These are phyloP conservation scores for Lactarius pseudohatsudake DNA, from an alignment of 768 basidiomycete species.

Conservation along the genomic window DNA sequence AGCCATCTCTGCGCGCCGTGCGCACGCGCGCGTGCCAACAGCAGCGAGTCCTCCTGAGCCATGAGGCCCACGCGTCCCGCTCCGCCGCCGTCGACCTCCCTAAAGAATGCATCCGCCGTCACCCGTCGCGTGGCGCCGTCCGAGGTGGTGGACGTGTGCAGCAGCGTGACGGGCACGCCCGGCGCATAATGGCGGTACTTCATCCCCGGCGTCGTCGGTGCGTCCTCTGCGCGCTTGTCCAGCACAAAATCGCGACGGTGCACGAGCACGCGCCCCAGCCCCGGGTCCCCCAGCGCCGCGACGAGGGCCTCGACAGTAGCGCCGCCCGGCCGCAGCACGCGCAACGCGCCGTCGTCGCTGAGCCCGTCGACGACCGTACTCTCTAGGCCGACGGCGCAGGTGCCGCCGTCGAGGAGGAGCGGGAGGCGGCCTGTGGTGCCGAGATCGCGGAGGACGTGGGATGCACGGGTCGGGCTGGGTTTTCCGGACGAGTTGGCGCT, in stretches of 20 bases:
- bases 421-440: slow-evolving; percentile 56
- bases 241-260: slow-evolving; percentile 70
- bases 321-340: slow-evolving; percentile 89
- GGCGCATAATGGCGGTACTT: slow-evolving; percentile 99
- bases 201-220: slow-evolving; percentile 97
- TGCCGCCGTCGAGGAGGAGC: slow-evolving; percentile 89
- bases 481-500: slow-evolving; percentile 94
- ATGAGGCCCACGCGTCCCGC: slow-evolving; percentile 58
- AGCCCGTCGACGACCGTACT: slow-evolving; percentile 94
- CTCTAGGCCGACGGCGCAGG: slow-evolving; percentile 88
- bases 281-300: slow-evolving; percentile 46
- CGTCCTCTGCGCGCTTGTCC: slow-evolving; percentile 65
- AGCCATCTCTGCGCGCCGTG: slow-evolving; percentile 49
- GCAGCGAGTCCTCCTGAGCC: slow-evolving; percentile 55
- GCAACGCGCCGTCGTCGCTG: slow-evolving; percentile 67
- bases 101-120: slow-evolving; percentile 41
- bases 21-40: slow-evolving; percentile 35
- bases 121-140: slow-evolving; percentile 33
- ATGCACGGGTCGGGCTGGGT: slow-evolving; percentile 88
- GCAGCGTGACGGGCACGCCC: slow-evolving; percentile 76
- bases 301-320: slow-evolving; percentile 85
- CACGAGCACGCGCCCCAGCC: slow-evolving; percentile 56
- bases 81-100: slow-evolving; percentile 34
- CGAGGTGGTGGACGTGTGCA: slow-evolving; percentile 46
- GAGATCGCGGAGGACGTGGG: slow-evolving; percentile 81